Conservation (phyloP, 2,329 filamentous ascomycete species). For the Bipolaris sorokiniana region DNA sequence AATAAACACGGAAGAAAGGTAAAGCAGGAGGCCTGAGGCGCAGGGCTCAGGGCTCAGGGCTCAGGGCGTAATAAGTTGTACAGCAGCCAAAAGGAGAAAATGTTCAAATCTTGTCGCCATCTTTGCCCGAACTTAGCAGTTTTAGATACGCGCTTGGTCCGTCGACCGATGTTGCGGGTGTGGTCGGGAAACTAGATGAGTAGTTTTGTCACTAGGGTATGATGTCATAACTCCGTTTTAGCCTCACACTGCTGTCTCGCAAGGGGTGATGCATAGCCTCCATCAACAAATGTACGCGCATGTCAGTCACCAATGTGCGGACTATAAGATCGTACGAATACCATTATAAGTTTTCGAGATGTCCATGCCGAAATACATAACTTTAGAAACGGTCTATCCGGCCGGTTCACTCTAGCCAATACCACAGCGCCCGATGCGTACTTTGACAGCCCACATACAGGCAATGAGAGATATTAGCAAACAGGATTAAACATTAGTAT, state of each 20-base stretch:
- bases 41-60: constrained; percentile 7
- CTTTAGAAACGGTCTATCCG: no score
- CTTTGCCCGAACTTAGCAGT: constrained; percentile 12
- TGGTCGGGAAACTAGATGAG: constrained; percentile 9
- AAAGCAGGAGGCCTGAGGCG: not conserved
- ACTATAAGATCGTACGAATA: no score
- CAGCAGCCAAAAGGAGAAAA: not conserved
- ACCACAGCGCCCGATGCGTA: no score
- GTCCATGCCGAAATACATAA: no score
- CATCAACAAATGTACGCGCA: not conserved
- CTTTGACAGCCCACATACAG: no score
- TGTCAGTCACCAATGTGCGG: not conserved
- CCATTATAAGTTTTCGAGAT: no score
- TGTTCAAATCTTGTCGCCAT: constrained; percentile 15
- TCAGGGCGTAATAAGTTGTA: not conserved
- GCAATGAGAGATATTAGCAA: no score
- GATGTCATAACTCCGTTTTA: constrained; percentile 14
- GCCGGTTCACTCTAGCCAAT: no score
- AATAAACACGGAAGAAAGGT: constrained; percentile 4
- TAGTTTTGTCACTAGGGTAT: constrained; percentile 8
- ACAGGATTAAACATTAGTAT: no score
- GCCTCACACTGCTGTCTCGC: not conserved
- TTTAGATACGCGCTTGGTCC: not conserved
- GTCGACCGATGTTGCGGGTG: constrained; percentile 6
- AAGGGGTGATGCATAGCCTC: not conserved